phyloP scores from a whole-genome alignment of 73 alveolate genomes.

The Durusdinium trenchii region DNA sequence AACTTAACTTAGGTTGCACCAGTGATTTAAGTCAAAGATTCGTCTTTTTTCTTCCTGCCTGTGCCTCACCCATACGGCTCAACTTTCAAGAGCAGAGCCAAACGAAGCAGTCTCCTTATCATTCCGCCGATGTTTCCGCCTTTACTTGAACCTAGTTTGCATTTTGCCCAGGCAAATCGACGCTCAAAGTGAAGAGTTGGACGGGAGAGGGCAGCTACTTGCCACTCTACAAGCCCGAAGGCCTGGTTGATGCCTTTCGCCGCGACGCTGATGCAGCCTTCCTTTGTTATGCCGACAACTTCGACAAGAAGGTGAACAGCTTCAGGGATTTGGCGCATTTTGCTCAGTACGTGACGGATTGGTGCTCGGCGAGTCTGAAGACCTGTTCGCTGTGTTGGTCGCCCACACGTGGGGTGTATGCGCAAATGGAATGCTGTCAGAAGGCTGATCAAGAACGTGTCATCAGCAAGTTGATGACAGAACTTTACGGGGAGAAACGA shows the following conservation, averaged over 20 bases:
- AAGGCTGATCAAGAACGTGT: constrained; percentile 84
- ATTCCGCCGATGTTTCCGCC: too few species aligned
- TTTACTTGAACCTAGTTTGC: too few species aligned
- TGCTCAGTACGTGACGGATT: constrained; percentile 86
- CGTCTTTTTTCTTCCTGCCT: too few species aligned
- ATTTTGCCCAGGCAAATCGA: constrained; percentile 19
- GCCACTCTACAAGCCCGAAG: constrained; percentile 89
- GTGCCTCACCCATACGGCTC: too few species aligned
- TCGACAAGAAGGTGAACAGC: constrained; percentile 66
- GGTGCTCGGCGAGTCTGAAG: constrained; percentile 93
- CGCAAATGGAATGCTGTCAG: constrained; percentile 88
- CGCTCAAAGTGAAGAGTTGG: constrained; percentile 76
- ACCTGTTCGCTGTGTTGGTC: constrained; percentile 90
- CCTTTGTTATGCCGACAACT: constrained; percentile 75
- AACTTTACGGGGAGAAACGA: constrained; percentile 68
- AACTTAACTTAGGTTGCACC: not conserved
- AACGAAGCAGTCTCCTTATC: too few species aligned
- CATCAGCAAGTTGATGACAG: constrained; percentile 84
- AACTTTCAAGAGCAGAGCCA: too few species aligned
- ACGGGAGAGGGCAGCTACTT: constrained; percentile 86
- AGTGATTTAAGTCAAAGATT: too few species aligned
- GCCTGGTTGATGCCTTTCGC: constrained; percentile 87
- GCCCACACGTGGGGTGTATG: constrained; percentile 84
- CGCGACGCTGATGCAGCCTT: constrained; percentile 80
- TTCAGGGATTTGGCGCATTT: constrained; percentile 81